Conservation (phyloP, 148 eudicot genomes). For the Nyssa sinensis region DNA sequence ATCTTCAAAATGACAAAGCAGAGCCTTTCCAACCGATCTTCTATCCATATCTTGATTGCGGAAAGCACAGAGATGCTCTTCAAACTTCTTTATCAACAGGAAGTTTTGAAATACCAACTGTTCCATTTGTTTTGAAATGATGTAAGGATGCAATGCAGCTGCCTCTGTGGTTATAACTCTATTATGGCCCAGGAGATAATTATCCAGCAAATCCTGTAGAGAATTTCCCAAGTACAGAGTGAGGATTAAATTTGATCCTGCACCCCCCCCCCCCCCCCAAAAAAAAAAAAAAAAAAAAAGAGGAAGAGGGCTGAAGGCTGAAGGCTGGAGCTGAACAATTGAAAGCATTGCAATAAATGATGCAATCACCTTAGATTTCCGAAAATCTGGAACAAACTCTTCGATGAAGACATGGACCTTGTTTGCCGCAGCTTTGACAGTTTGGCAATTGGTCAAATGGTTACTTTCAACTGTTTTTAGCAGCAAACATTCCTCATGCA, state of each 20-base stretch:
- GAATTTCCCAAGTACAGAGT: not conserved
- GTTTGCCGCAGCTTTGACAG: slow-evolving; percentile 43
- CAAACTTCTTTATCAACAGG: slow-evolving; percentile 51
- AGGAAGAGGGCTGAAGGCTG: no score
- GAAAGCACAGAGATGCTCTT: slow-evolving; percentile 43
- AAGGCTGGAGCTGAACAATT: no score
- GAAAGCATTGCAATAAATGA: not conserved
- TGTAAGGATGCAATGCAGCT: slow-evolving; percentile 41
- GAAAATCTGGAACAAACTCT: slow-evolving; percentile 49
- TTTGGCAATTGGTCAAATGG: slow-evolving; percentile 60
- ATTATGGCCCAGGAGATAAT: slow-evolving; percentile 55
- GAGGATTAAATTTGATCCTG: not conserved
- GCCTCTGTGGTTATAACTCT: slow-evolving; percentile 32
- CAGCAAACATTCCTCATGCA: slow-evolving; percentile 66
- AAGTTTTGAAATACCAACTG: slow-evolving; percentile 54
- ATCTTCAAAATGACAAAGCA: slow-evolving; percentile 59
- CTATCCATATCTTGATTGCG: slow-evolving; percentile 29
- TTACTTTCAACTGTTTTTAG: slow-evolving; percentile 49
- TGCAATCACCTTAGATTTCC: slow-evolving; percentile 65
- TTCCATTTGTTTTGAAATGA: slow-evolving; percentile 64
- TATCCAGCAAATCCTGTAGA: slow-evolving; percentile 62
- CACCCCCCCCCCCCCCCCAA: not conserved
- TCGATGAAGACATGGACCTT: slow-evolving; percentile 47
- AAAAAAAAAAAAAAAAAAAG: not conserved
- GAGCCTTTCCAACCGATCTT: slow-evolving; percentile 47